Base-by-base conservation (phyloP, 441 rosid species). In the Croton laevigatus region DNA sequence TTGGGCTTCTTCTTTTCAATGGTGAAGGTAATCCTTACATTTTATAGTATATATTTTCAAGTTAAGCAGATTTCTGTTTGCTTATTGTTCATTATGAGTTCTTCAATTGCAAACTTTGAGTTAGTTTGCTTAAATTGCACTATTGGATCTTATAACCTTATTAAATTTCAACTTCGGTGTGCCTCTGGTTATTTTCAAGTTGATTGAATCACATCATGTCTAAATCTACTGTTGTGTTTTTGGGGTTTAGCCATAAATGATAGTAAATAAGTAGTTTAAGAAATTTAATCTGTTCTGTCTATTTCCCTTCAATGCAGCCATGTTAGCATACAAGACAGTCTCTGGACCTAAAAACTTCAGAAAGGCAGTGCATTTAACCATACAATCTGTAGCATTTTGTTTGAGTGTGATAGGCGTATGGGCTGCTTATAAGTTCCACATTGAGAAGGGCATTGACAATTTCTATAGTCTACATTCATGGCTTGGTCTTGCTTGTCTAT, bases 391-490 rank as follows among this genome's bases (percentile, higher is more conserved):
- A 13, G 95, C 91, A 7, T 79, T 90, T 71, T 73, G 81, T 40
- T 78, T 89, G 70, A 86, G 98, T 73, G 10, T 81, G 1, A 72
- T 88, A 6, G 98, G 98, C 40, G 81, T 85, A 59, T 89, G 91
- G 92, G 95, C 95, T n/a, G 98, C 94, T 22, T 75, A 77, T 74
- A 90, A 87, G 76, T 92, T 92, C 82, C 98, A 92, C 83, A 82
- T 78, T 48, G 93, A 90, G 63, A 92, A 86, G 82, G 97, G 98
- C 36, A 79, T 92, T 1, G 97, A 89, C 14, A 85, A 92, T 66
- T 92, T 92, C 80, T 92, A 92, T 89, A 92, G 93, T 83, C 86
- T 92, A 59, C 98, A 90, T 82, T 92, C 98, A 0, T 92, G 98
- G 98, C 84, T 90, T 69, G 98, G 98, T 51, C 74, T 92, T 45